Percentiles rank a stretch among this genome's conserved stretches.
Conservation (phyloP, 139 green algal species). For the Closterium sp. region DNA sequence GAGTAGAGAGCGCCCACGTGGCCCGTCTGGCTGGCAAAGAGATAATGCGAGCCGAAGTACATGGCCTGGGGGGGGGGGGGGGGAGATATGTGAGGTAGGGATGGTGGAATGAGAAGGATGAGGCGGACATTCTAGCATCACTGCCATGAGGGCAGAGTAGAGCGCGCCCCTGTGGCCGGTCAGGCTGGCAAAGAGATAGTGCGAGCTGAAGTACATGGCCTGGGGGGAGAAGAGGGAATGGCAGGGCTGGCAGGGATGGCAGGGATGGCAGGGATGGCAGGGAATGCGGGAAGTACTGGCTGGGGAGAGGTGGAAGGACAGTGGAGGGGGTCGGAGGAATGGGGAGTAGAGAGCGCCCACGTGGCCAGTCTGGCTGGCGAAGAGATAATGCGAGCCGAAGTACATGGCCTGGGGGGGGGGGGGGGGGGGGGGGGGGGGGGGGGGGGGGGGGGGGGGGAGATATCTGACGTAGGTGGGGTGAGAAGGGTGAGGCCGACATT, state of each 20-base stretch:
- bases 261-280: neutral
- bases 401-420: constrained; percentile 59
- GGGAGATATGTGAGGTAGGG: no score
- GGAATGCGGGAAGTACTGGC: neutral
- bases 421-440: no score
- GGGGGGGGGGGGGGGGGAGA: no score
- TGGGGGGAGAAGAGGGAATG: constrained; percentile 42
- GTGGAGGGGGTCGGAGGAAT: neutral
- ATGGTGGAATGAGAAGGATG: constrained; percentile 57
- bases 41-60: constrained; percentile 95
- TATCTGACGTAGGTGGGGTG: no score
- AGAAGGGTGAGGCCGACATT: no score
- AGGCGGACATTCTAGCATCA: no score
- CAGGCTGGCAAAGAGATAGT: constrained; percentile 97
- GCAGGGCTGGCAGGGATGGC: neutral
- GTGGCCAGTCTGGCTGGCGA: constrained; percentile 93
- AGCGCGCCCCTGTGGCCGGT: constrained; percentile 80
- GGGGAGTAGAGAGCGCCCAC: constrained; percentile 77
- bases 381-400: constrained; percentile 95
- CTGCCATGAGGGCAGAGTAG: no score
- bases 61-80: constrained; percentile 53
- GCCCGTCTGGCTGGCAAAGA: constrained; percentile 94
- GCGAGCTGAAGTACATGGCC: constrained; percentile 81
- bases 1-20: constrained; percentile 89
- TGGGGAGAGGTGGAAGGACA: neutral